A percentile compares a stretch with the other conserved stretches of the same genome.
phyloP scores from a whole-genome alignment of 129 eudicot genomes.

The Tagetes erecta region DNA sequence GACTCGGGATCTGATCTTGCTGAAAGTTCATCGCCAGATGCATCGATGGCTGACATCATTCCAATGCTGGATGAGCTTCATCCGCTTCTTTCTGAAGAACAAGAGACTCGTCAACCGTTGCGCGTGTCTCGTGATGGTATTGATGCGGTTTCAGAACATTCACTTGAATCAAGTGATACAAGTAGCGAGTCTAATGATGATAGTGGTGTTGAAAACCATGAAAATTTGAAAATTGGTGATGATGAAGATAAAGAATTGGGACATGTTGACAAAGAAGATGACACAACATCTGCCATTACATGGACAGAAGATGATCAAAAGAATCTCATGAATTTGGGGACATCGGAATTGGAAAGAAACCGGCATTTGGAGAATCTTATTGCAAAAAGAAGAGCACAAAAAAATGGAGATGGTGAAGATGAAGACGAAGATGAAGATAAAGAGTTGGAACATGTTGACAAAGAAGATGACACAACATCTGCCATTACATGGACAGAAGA shows the following conservation, averaged over 20 bases:
- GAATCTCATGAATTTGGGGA: constrained; percentile 91
- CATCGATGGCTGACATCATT: constrained; percentile 90
- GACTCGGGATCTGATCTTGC: constrained; percentile 79
- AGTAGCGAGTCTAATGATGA: constrained; percentile 60
- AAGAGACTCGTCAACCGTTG: constrained; percentile 35
- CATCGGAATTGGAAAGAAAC: constrained; percentile 84
- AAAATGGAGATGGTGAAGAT: constrained; percentile 40
- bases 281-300: constrained; percentile 54
- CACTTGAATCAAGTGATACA: constrained; percentile 38
- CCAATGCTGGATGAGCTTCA: constrained; percentile 96
- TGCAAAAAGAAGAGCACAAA: constrained; percentile 75
- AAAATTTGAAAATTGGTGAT: constrained; percentile 45
- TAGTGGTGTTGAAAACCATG: constrained; percentile 34
- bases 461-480: no score
- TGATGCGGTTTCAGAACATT: constrained; percentile 48
- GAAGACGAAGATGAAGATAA: constrained; percentile 34
- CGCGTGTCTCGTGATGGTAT: constrained; percentile 48
- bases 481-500: no score
- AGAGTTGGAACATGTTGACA: not conserved
- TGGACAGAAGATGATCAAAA: constrained; percentile 97
- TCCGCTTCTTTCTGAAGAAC: constrained; percentile 72
- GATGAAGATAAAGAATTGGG: constrained; percentile 58
- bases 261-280: constrained; percentile 49
- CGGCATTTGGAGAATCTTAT: constrained; percentile 79
- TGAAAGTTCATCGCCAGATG: constrained; percentile 97